phyloP scores from a whole-genome alignment of 805 yeast species.

The Hanseniaspora lindneri region DNA sequence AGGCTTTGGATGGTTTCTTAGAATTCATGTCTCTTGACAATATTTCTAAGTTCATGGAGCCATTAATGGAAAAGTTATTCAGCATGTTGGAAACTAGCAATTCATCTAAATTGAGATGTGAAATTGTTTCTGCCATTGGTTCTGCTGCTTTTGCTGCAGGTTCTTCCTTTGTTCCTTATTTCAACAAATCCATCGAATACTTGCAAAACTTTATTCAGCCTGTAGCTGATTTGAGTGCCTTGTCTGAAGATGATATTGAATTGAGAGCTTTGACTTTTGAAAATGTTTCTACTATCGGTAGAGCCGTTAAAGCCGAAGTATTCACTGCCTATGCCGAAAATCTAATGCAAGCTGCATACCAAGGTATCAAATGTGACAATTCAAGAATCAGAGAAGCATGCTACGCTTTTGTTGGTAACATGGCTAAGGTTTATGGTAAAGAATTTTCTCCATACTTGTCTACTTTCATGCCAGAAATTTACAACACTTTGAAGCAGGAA shows the following conservation, averaged over 20 bases:
- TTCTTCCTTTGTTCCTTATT: constrained; percentile 73
- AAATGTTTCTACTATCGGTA: constrained; percentile 85
- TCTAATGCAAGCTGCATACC: constrained; percentile 75
- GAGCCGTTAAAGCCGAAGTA: constrained; percentile 87
- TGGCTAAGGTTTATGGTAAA: constrained; percentile 89
- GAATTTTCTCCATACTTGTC: constrained; percentile 80
- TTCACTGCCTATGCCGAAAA: constrained; percentile 81
- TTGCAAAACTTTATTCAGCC: constrained; percentile 72
- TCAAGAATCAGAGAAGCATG: constrained; percentile 89
- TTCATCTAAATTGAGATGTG: constrained; percentile 58
- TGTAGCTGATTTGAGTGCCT: constrained; percentile 56
- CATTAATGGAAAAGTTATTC: constrained; percentile 80
- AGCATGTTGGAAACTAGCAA: constrained; percentile 67
- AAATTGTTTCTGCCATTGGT: constrained; percentile 89
- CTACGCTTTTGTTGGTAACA: constrained; percentile 79
- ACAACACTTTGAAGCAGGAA: constrained; percentile 71
- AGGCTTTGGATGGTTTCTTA: constrained; percentile 79
- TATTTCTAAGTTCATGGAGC: constrained; percentile 67
- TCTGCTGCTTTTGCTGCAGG: constrained; percentile 95
- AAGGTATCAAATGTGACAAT: constrained; percentile 62
- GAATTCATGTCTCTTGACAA: constrained; percentile 86
- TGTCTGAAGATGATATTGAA: constrained; percentile 81
- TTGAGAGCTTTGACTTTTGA: constrained; percentile 87
- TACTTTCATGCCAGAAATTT: constrained; percentile 70
- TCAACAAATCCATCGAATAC: constrained; percentile 64